Percentiles rank a stretch among this genome's conserved stretches.
phyloP scores from a whole-genome alignment of 305 asterid species.

The Fraxinus sp. region DNA sequence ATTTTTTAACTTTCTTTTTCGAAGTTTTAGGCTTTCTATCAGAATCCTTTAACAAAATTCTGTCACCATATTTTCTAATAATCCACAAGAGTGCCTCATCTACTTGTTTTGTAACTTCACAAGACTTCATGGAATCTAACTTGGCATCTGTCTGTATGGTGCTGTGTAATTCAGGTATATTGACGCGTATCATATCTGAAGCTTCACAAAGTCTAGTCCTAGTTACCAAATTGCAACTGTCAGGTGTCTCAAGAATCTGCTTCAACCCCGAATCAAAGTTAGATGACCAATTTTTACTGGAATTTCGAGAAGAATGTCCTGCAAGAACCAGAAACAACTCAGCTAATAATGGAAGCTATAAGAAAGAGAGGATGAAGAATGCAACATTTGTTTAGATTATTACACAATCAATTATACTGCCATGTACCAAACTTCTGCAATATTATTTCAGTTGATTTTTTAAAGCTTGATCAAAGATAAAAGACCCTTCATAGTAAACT shows the following conservation, averaged over 20 bases:
- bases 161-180: constrained; percentile 36
- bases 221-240: constrained; percentile 44
- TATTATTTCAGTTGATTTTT: background rate
- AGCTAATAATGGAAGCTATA: constrained; percentile 12
- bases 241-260: constrained; percentile 44
- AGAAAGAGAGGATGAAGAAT: constrained; percentile 6
- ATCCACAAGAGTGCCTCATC: constrained; percentile 47
- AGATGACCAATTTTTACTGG: constrained; percentile 28
- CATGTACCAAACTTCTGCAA: background rate
- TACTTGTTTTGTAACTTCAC: constrained; percentile 29
- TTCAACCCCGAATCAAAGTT: constrained; percentile 53
- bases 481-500: background rate
- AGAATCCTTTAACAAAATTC: constrained; percentile 59
- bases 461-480: background rate
- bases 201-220: constrained; percentile 53
- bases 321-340: constrained; percentile 30
- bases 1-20: constrained; percentile 58
- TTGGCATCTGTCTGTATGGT: constrained; percentile 31
- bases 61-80: constrained; percentile 65
- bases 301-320: constrained; percentile 44
- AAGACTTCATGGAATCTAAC: constrained; percentile 31
- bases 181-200: constrained; percentile 43
- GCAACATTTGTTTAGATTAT: background rate
- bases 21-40: constrained; percentile 67
- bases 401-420: background rate